Percentiles rank a stretch among this genome's conserved stretches.
Evolutionary conservation across 371 early-diverging fungal genomes (phyloP).

Genomic region (Coemansia sp.): DNA sequence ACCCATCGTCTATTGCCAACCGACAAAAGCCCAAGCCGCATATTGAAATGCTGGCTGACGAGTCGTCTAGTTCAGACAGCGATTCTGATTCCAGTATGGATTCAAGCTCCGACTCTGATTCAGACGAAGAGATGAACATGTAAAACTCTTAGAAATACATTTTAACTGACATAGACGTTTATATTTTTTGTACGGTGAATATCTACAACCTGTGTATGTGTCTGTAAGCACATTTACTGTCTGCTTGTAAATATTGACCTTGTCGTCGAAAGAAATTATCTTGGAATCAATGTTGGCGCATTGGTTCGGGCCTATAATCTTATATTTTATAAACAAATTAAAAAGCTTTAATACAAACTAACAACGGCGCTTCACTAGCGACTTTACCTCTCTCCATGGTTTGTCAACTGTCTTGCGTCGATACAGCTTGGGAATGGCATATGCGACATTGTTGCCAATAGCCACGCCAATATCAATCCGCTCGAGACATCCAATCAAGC

Average conservation of each 20-base stretch:
- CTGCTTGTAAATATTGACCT: neutral
- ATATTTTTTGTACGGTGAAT: neutral
- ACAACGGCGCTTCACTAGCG: constrained; percentile 1
- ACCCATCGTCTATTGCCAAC: constrained; percentile 16
- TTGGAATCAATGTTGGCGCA: neutral
- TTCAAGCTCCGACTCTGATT: neutral
- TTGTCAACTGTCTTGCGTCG: constrained; percentile 15
- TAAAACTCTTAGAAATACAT: neutral
- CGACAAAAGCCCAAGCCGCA: constrained; percentile 14
- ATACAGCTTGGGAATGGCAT: constrained; percentile 12
- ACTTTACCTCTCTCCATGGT: neutral
- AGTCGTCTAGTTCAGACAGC: neutral
- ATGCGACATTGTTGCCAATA: constrained; percentile 30
- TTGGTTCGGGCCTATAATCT: neutral
- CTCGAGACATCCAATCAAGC: constrained; percentile 26
- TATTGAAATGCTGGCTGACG: constrained; percentile 10
- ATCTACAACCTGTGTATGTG: too few species aligned
- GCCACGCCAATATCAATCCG: constrained; percentile 39
- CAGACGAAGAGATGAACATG: constrained; percentile 4
- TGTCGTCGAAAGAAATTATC: neutral
- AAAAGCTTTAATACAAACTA: neutral
- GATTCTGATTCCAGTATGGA: neutral
- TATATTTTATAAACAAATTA: neutral
- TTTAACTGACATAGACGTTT: neutral
- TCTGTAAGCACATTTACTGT: too few species aligned